These are phyloP conservation scores for Ceratocystiopsis brevicomis DNA, from an alignment of 2,329 filamentous ascomycete genomes.

Conservation along the genomic window DNA sequence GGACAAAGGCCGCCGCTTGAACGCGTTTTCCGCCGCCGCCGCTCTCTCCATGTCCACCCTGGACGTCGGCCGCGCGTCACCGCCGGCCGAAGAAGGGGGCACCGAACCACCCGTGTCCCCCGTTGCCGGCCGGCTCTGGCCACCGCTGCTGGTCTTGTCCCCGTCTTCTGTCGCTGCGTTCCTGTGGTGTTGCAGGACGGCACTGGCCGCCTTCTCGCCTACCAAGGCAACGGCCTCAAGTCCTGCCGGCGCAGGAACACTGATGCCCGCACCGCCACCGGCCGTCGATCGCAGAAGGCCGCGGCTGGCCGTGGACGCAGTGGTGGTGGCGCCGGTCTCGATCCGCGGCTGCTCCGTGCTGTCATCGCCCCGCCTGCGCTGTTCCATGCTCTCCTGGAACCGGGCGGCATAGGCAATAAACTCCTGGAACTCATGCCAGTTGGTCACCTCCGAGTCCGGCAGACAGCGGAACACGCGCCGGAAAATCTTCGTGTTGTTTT, in stretches of 20 bases:
- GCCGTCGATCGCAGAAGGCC: not conserved
- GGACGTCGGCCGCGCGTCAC: conserved; percentile 3
- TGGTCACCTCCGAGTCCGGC: conserved; percentile 85
- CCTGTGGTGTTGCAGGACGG: conserved; percentile 1
- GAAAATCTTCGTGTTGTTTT: conserved; percentile 91
- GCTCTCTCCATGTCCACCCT: conserved; percentile 14
- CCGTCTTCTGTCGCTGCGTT: not conserved
- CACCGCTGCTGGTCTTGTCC: conserved; percentile 8
- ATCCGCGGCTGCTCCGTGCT: conserved; percentile 11
- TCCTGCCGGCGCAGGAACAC: conserved; percentile 22
- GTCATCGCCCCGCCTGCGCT: conserved; percentile 15
- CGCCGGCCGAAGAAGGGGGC: not conserved
- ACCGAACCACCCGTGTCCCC: not conserved
- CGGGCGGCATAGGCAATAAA: conserved; percentile 58
- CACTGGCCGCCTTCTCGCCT: conserved; percentile 17
- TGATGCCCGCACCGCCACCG: conserved; percentile 20
- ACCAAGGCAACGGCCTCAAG: conserved; percentile 16
- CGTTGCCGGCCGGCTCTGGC: conserved; percentile 2
- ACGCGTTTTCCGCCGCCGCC: conserved; percentile 13
- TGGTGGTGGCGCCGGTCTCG: no score
- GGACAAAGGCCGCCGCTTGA: conserved; percentile 8
- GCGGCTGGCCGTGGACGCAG: no score
- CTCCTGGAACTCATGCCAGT: conserved; percentile 84
- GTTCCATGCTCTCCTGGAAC: conserved; percentile 49
- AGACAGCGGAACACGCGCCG: conserved; percentile 89